Evolutionary conservation across 1,284 basidiomycete species (phyloP).

Genomic region (Sanghuangporus weigelae): DNA sequence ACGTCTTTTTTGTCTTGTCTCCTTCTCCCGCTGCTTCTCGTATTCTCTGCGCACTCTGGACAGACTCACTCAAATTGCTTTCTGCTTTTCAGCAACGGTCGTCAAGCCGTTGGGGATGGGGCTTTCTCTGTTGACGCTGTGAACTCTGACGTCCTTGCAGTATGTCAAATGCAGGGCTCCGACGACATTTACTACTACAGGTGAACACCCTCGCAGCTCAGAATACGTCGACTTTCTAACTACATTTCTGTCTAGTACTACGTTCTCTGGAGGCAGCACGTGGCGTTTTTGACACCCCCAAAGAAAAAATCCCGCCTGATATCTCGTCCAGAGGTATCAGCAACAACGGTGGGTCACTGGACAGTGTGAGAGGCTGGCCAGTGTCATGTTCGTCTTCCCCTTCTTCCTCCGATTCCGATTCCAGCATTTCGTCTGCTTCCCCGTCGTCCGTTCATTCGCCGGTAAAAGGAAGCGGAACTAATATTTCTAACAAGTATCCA

Average conservation of each 20-base stretch:
- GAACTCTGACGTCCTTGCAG: constrained; percentile 68
- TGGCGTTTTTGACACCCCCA: constrained; percentile 90
- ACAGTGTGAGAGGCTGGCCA: constrained; percentile 79
- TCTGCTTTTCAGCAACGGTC: constrained; percentile 66
- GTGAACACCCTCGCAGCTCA: constrained; percentile 61
- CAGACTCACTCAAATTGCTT: background rate
- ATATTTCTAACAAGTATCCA: constrained; percentile 1
- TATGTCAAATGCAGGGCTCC: constrained; percentile 74
- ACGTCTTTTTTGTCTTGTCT: constrained; percentile 36
- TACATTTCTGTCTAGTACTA: constrained; percentile 10
- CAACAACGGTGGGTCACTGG: constrained; percentile 65
- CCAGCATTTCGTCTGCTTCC: constrained; percentile 33
- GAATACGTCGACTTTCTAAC: constrained; percentile 26
- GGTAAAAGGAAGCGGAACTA: background rate
- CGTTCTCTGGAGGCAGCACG: constrained; percentile 27
- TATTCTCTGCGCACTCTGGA: background rate
- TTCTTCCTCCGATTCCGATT: constrained; percentile 37
- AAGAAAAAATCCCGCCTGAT: constrained; percentile 84
- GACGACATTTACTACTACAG: constrained; percentile 80
- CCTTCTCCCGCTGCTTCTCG: constrained; percentile 16
- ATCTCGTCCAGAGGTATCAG: constrained; percentile 26
- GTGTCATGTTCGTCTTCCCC: constrained; percentile 27
- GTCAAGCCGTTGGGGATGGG: constrained; percentile 92
- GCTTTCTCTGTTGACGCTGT: constrained; percentile 73
- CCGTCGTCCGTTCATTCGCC: constrained; percentile 14